Base-by-base conservation (phyloP, 2,329 filamentous ascomycete species). In the Lecanosticta acicola region DNA sequence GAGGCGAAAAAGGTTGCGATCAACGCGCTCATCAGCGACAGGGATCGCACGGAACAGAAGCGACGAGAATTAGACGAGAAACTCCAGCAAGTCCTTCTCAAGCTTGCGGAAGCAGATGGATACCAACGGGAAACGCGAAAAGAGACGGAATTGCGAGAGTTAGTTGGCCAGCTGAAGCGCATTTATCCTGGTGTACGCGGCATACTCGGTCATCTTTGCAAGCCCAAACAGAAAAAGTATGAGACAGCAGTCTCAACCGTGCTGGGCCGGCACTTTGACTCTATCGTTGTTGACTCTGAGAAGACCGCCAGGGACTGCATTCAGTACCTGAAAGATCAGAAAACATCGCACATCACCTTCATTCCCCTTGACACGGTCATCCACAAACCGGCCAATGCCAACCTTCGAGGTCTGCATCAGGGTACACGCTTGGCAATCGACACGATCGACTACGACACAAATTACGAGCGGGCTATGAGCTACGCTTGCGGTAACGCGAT, bases 291-390 rank as follows among this genome's bases (percentile, higher is more conserved):
- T 8, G 93, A 98, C 59, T 91, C 88, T 1, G 89, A 97, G 67
- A 94, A 93, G 70, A 93, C 87, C 1, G 93, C 87, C 20, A 84
- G 89, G 48, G 89, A 96, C 58, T 98, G 93, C 65, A 93, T 98
- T 45, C 82, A 93, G 57, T 94, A 95, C 61, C 79, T 98, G 48
- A 93, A 93, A 58, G 88, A 95, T 54, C 87, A 96, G 63, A 83
- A 87, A 45, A 83, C 86, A 43, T 80, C 85, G 4, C 87, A 90
- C 47, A 87, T 93, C 69, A 96, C 88, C 1, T 97, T 98, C 66
- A 90, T 97, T 53, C 93, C 93, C 1, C 76, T 98, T 14, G 93
- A 98, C 72, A 96, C 94, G 42, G 95, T 98, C 66, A 94, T 97
- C 62, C 90, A 96, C 63, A 90, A 87, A 65, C 83, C 87, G 9